These are phyloP conservation scores for Rhizophlyctis rosea DNA, from an alignment of 192 early-diverging fungal species.

Conservation along the genomic window DNA sequence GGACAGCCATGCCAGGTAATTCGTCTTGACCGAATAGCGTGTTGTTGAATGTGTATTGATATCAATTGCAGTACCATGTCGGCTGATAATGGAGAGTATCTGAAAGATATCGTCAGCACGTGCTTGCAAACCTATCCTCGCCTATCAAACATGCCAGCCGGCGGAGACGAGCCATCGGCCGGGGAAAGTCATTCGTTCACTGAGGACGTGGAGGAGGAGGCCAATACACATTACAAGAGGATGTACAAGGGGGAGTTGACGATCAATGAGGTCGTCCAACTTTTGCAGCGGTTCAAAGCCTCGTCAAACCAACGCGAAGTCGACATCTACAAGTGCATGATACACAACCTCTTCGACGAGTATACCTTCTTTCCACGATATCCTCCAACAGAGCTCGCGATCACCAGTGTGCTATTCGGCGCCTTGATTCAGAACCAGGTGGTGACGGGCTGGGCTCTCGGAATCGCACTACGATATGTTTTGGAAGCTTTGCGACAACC, in stretches of 20 bases:
- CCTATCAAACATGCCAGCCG: slow-evolving; percentile 18
- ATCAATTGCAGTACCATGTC: slow-evolving; percentile 53
- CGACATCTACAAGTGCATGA: slow-evolving; percentile 85
- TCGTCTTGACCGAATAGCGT: too few relatives aligned
- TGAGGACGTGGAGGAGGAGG: slow-evolving; percentile 74
- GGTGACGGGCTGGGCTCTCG: slow-evolving; percentile 72
- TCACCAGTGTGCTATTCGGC: slow-evolving; percentile 90
- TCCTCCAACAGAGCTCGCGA: slow-evolving; percentile 84
- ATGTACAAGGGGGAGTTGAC: slow-evolving; percentile 78
- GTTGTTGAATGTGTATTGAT: too few relatives aligned
- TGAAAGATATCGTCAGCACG: slow-evolving; percentile 56
- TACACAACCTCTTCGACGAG: slow-evolving; percentile 93
- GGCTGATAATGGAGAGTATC: slow-evolving; percentile 54
- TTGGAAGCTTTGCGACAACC: slow-evolving; percentile 81
- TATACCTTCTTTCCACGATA: slow-evolving; percentile 93
- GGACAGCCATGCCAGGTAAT: slow-evolving; percentile 27
- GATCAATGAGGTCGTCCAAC: slow-evolving; percentile 80
- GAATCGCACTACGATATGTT: slow-evolving; percentile 87
- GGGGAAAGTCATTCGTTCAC: slow-evolving; percentile 47
- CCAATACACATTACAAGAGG: slow-evolving; percentile 69
- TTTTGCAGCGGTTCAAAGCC: slow-evolving; percentile 75
- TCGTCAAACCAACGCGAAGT: slow-evolving; percentile 72
- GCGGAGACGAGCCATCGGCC: slow-evolving; percentile 19
- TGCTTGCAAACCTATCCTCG: slow-evolving; percentile 48
- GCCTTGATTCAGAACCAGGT: slow-evolving; percentile 85